Percentiles rank a stretch among this genome's conserved stretches.
Evolutionary conservation across 352 stramenopile genomes (phyloP).

Genomic region (Phytophthora fragariae): DNA sequence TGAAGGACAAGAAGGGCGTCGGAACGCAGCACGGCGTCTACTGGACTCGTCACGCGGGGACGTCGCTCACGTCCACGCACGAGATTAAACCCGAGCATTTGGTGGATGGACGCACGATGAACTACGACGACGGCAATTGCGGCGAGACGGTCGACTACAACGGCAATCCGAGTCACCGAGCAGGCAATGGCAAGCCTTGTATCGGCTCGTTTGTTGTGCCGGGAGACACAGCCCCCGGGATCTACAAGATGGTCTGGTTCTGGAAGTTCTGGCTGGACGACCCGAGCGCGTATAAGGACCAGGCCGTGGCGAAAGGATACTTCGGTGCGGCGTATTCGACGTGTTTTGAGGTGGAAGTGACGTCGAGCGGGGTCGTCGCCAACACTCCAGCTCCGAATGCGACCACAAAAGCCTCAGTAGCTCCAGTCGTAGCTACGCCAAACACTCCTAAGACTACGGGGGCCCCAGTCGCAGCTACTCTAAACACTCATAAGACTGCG

Average conservation of each 20-base stretch:
- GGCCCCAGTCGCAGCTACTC: no score
- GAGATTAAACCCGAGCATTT: constrained; percentile 52
- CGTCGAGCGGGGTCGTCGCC: constrained; percentile 10
- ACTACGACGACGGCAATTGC: constrained; percentile 65
- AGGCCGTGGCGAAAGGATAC: constrained; percentile 51
- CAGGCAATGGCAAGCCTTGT: constrained; percentile 58
- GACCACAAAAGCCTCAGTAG: background rate
- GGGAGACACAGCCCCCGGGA: constrained; percentile 37
- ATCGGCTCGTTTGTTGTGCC: constrained; percentile 57
- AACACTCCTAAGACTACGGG: background rate
- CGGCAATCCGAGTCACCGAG: constrained; percentile 47
- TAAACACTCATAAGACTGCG: background rate
- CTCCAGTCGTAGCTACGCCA: no score
- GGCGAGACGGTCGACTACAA: constrained; percentile 54
- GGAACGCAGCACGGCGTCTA: constrained; percentile 62
- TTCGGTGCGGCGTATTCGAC: constrained; percentile 63
- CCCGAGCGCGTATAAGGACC: constrained; percentile 48
- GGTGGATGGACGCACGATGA: constrained; percentile 43
- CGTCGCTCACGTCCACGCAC: constrained; percentile 43
- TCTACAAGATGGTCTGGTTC: constrained; percentile 70
- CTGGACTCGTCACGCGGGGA: constrained; percentile 49
- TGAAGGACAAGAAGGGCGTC: constrained; percentile 65
- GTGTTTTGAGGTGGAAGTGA: constrained; percentile 62
- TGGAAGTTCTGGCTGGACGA: constrained; percentile 66
- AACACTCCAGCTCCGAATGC: background rate